Base-by-base conservation (phyloP, 495 filamentous ascomycete species). In the Daldinia decipiens region DNA sequence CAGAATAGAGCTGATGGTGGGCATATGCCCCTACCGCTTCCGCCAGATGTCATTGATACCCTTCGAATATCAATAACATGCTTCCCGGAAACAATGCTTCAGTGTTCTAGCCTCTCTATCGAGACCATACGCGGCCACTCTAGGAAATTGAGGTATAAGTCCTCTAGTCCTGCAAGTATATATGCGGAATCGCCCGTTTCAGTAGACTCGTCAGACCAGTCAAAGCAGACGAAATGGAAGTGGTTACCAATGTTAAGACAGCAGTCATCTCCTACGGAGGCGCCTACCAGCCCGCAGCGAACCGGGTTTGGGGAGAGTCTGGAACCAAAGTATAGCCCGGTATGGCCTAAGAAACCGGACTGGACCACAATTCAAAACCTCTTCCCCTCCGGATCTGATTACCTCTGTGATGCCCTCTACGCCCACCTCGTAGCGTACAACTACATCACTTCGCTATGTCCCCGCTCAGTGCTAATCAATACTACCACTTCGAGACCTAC, bases 351-450 rank as follows among this genome's bases (percentile, higher is more conserved):
- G 12, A 72, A 65, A 47, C 66, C 76, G 11, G 65, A 75, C n/a
- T 84, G 82, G 82, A 57, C 68, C 1, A 82, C 84, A 5, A 86
- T 91, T 67, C 82, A 83, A 26, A 83, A 82, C 17, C 87, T 90
- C 24, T 91, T 91, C 59, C 86, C 87, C 0, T 62, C 80, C 7
- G 85, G 82, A 24, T 79, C 85, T 5, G 83, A 88, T 56, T 83
- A 82, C 59, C 75, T 88, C 4, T 84, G 88, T 31, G 86, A 89
- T 52, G 82, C 87, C 5, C 82, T 91, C n/a, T 91, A 89, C 62
- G 88, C 88, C 1, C 84, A 88, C 40, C 70, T 91, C 21, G 80
- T 91, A 19, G 88, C 86, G 0, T 87, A 86, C 61, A 90, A 90
- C 68, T 89, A 89, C 74, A 75, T 90, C 29, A 76, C 82, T 62